These are phyloP conservation scores for Sicyos edulis DNA, from an alignment of 306 rosid species.

Conservation along the genomic window DNA sequence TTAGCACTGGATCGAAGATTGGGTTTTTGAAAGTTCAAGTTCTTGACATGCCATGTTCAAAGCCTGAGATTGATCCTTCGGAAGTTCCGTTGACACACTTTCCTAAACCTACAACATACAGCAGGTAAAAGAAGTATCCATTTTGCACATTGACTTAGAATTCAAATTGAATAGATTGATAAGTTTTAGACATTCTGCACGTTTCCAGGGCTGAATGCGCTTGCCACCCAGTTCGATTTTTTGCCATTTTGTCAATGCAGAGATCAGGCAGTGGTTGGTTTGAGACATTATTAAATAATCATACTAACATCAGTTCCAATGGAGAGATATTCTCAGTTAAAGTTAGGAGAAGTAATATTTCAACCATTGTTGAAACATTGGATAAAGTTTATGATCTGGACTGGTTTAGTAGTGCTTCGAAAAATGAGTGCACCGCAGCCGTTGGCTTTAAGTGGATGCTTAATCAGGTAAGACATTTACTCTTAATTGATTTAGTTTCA, in stretches of 20 bases:
- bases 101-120: slow-evolving; percentile 71
- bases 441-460: slow-evolving; percentile 99
- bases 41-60: slow-evolving; percentile 55
- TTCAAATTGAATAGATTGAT: slow-evolving; percentile 16
- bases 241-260: slow-evolving; percentile 89
- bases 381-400: slow-evolving; percentile 80
- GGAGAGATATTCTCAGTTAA: slow-evolving; percentile 94
- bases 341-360: slow-evolving; percentile 72
- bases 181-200: slow-evolving; percentile 24
- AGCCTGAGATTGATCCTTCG: slow-evolving; percentile 58
- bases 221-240: slow-evolving; percentile 80
- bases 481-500: background rate
- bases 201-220: slow-evolving; percentile 71
- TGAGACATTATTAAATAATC: slow-evolving; percentile 89
- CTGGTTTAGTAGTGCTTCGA: slow-evolving; percentile 87
- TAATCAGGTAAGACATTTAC: slow-evolving; percentile 63
- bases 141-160: slow-evolving; percentile 18
- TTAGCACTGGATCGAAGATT: slow-evolving; percentile 42
- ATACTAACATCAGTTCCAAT: slow-evolving; percentile 86
- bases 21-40: slow-evolving; percentile 49
- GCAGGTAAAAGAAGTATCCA: slow-evolving; percentile 49
- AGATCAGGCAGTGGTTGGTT: slow-evolving; percentile 99
- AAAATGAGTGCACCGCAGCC: slow-evolving; percentile 94
- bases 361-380: slow-evolving; percentile 78
- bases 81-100: slow-evolving; percentile 71